These are phyloP conservation scores for Talaromyces sp. DNA, from an alignment of 2,329 filamentous ascomycete species.

Conservation along the genomic window DNA sequence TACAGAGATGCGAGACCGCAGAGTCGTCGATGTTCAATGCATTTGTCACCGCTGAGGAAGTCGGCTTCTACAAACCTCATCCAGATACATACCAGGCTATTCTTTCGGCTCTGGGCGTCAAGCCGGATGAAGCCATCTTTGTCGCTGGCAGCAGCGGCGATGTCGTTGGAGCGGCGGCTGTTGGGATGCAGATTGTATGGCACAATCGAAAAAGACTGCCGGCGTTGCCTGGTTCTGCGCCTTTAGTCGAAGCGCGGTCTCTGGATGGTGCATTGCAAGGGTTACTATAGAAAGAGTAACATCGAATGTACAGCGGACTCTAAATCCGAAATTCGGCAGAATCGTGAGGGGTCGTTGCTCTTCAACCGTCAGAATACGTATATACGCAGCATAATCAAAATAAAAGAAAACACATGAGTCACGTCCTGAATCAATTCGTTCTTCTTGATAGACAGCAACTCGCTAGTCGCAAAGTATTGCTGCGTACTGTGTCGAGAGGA, in stretches of 20 bases:
- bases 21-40: slow-evolving; percentile 29
- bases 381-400: neutral
- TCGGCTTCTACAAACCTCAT: slow-evolving; percentile 41
- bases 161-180: slow-evolving; percentile 37
- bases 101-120: slow-evolving; percentile 28
- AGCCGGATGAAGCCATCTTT: slow-evolving; percentile 31
- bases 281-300: neutral
- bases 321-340: slow-evolving; percentile 7
- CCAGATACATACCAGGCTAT: slow-evolving; percentile 33
- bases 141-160: slow-evolving; percentile 43
- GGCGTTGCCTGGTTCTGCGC: slow-evolving; percentile 16
- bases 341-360: neutral
- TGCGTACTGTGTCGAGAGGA: too few relatives aligned
- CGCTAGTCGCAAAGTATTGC: neutral
- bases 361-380: neutral
- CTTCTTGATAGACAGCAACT: neutral
- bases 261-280: slow-evolving; percentile 5
- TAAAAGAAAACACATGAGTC: neutral
- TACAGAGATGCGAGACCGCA: slow-evolving; percentile 16
- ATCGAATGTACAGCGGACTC: neutral
- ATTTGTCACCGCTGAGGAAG: slow-evolving; percentile 40
- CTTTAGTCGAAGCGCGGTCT: slow-evolving; percentile 14
- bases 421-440: neutral
- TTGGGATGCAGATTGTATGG: slow-evolving; percentile 43
- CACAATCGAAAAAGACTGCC: slow-evolving; percentile 30